These are phyloP conservation scores for Rutstroemia sp. DNA, from an alignment of 2,329 filamentous ascomycete species.

Conservation along the genomic window DNA sequence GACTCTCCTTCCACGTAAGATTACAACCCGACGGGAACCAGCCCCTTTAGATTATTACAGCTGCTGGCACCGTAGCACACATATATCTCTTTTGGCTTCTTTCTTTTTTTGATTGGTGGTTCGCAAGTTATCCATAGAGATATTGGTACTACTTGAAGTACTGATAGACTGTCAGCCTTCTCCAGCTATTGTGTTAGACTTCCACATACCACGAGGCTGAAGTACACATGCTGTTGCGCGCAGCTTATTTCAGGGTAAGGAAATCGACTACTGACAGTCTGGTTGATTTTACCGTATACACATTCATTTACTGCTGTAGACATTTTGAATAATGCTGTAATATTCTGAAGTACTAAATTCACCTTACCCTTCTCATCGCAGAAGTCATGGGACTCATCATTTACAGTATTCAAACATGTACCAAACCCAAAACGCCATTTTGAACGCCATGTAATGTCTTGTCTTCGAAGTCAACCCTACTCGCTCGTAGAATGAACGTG, in stretches of 20 bases:
- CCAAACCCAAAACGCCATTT: background rate
- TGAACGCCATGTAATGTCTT: background rate
- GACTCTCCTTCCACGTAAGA: background rate
- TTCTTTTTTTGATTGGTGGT: no score
- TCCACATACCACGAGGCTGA: no score
- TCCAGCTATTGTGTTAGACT: no score
- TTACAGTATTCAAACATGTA: conserved; percentile 4
- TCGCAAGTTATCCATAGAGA: no score
- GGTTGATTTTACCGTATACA: no score
- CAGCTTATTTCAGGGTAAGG: no score
- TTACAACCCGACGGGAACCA: background rate
- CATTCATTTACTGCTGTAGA: background rate
- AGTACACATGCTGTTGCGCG: no score
- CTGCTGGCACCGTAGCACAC: no score
- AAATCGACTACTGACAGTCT: background rate
- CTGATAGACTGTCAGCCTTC: no score
- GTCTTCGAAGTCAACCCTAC: background rate
- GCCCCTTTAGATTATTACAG: background rate
- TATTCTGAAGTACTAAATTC: conserved; percentile 8
- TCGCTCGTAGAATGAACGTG: background rate
- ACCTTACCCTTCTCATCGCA: background rate
- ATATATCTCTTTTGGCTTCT: no score
- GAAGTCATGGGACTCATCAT: background rate
- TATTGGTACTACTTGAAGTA: no score
- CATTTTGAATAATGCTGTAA: background rate